These are phyloP conservation scores for Tephrocybe sp. DNA, from an alignment of 768 basidiomycete species.

Conservation along the genomic window DNA sequence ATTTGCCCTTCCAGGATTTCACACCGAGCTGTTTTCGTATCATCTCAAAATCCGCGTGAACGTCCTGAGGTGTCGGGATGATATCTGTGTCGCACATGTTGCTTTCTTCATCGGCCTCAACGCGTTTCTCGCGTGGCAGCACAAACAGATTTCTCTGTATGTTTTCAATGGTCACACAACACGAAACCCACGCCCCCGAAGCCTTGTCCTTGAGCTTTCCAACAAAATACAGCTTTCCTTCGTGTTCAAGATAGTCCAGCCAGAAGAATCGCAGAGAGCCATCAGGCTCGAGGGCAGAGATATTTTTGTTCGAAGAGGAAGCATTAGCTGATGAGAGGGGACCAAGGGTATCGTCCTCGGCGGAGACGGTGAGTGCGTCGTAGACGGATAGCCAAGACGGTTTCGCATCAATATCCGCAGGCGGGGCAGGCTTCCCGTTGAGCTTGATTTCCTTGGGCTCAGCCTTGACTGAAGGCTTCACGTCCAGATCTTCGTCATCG, in stretches of 20 bases:
- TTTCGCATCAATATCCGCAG: constrained; percentile 38
- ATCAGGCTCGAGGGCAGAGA: constrained; percentile 76
- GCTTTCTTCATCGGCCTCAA: constrained; percentile 58
- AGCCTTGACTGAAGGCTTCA: constrained; percentile 34
- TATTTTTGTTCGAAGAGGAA: constrained; percentile 33
- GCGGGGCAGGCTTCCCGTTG: constrained; percentile 18
- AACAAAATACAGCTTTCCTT: constrained; percentile 83
- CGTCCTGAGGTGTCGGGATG: constrained; percentile 66
- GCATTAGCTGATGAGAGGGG: constrained; percentile 36
- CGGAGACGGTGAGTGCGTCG: constrained; percentile 60
- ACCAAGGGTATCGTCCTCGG: constrained; percentile 61
- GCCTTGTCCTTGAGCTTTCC: constrained; percentile 88
- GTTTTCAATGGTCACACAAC: constrained; percentile 82
- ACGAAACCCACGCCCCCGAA: constrained; percentile 71
- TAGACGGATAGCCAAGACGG: constrained; percentile 77
- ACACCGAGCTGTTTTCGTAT: constrained; percentile 73
- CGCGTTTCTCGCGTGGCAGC: constrained; percentile 69
- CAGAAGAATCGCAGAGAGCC: constrained; percentile 91
- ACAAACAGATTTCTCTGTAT: constrained; percentile 91
- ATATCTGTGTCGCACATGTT: constrained; percentile 72
- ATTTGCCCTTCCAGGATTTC: constrained; percentile 76
- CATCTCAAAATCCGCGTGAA: constrained; percentile 82
- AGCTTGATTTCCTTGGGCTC: constrained; percentile 29
- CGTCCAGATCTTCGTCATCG: constrained; percentile 48
- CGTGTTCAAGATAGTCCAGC: constrained; percentile 90